Conservation (phyloP, 352 stramenopile species). For the Phytophthora sp. region DNA sequence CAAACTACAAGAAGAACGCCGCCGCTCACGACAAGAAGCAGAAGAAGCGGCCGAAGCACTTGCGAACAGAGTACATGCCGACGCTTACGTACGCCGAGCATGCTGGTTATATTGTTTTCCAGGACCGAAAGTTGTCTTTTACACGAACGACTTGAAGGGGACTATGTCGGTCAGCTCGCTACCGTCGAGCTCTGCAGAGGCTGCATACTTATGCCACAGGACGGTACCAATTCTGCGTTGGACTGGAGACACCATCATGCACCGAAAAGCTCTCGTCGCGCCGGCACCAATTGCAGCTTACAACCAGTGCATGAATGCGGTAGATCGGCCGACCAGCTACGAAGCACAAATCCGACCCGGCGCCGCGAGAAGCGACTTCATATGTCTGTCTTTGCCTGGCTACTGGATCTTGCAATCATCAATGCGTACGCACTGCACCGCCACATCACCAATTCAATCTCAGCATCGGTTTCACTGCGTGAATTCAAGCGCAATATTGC, state of each 20-base stretch:
- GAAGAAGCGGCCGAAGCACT: not conserved
- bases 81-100: conserved; percentile 10
- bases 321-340: conserved; percentile 16
- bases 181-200: conserved; percentile 1
- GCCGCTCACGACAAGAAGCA: conserved; percentile 2
- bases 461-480: not conserved
- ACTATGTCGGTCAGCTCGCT: conserved; percentile 1
- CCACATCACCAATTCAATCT: not conserved
- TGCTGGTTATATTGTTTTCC: conserved; percentile 5
- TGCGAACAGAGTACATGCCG: conserved; percentile 1
- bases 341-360: conserved; percentile 11
- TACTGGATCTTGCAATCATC: conserved; percentile 5
- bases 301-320: conserved; percentile 20
- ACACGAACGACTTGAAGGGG: conserved; percentile 11
- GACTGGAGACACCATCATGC: conserved; percentile 13
- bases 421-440: conserved; percentile 12
- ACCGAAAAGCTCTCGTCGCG: conserved; percentile 2
- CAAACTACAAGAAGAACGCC: not conserved
- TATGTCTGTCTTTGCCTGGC: conserved; percentile 21
- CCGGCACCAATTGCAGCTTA: conserved; percentile 16
- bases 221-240: conserved; percentile 8
- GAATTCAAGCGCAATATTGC: conserved; percentile 11
- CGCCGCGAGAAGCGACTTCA: conserved; percentile 14
- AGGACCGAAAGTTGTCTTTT: conserved; percentile 11
- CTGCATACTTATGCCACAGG: conserved; percentile 1